These are phyloP conservation scores for Emmonsiellopsis sp. DNA, from an alignment of 2,329 filamentous ascomycete genomes.

Conservation along the genomic window DNA sequence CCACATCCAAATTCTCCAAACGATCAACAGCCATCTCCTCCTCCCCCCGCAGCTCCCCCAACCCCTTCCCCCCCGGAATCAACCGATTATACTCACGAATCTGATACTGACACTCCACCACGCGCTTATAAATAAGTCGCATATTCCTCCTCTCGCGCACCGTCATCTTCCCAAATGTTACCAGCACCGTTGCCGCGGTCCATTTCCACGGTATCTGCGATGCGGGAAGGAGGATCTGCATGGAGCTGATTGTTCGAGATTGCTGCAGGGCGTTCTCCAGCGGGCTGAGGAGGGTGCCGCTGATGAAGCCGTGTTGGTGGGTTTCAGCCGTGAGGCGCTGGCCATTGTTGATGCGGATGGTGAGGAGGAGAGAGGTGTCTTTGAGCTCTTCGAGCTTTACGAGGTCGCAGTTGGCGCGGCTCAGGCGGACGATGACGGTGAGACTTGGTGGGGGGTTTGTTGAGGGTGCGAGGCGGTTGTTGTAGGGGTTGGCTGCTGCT, in stretches of 20 bases:
- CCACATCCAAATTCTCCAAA: neutral
- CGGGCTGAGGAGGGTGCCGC: slow-evolving; percentile 6
- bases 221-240: slow-evolving; percentile 18
- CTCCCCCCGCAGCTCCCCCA: slow-evolving; percentile 2
- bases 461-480: too few species aligned
- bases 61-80: neutral
- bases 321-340: slow-evolving; percentile 14
- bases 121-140: slow-evolving; percentile 9
- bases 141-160: slow-evolving; percentile 15
- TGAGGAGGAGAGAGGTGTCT: slow-evolving; percentile 19
- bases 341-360: slow-evolving; percentile 13
- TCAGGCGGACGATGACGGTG: slow-evolving; percentile 10
- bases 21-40: neutral
- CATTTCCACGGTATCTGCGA: slow-evolving; percentile 17
- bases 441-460: neutral
- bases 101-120: slow-evolving; percentile 19
- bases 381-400: slow-evolving; percentile 20
- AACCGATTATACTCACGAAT: slow-evolving; percentile 10
- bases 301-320: slow-evolving; percentile 15
- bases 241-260: slow-evolving; percentile 11
- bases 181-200: slow-evolving; percentile 20
- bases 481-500: neutral
- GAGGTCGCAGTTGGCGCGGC: slow-evolving; percentile 14
- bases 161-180: slow-evolving; percentile 18
- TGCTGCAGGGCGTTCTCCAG: slow-evolving; percentile 14